Percentiles rank a stretch among this genome's conserved stretches.
Evolutionary conservation across 306 rosid species (phyloP).

Genomic region (Cicer chorassanicum): DNA sequence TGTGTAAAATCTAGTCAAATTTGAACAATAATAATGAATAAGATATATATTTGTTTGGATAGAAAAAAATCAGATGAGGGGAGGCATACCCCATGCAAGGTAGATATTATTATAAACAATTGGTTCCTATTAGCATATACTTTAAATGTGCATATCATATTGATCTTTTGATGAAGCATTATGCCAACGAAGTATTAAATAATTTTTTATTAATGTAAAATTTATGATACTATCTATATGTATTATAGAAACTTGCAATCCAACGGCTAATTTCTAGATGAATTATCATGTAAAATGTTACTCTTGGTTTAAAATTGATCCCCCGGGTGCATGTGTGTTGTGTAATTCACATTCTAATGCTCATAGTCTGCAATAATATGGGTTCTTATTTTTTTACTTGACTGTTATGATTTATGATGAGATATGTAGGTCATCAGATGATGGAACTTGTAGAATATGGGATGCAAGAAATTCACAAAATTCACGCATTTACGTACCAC

Average conservation of each 20-base stretch:
- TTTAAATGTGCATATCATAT: constrained; percentile 1
- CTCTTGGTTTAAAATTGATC: background rate
- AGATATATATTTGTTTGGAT: too few relatives aligned
- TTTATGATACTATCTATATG: background rate
- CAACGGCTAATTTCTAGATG: background rate
- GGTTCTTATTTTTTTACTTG: constrained; percentile 34
- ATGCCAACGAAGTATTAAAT: background rate
- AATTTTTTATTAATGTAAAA: background rate
- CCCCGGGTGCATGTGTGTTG: background rate
- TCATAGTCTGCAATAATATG: constrained; percentile 12
- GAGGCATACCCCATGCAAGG: too few relatives aligned
- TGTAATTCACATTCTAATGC: constrained; percentile 1
- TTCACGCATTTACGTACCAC: constrained; percentile 72
- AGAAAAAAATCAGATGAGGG: too few relatives aligned
- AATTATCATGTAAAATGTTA: constrained; percentile 4
- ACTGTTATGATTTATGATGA: constrained; percentile 33
- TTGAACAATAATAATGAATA: background rate
- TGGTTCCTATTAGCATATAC: background rate
- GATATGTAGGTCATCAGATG: constrained; percentile 77
- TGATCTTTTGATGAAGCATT: background rate
- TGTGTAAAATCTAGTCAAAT: background rate
- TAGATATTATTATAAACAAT: background rate
- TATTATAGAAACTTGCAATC: background rate
- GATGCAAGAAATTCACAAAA: constrained; percentile 78
- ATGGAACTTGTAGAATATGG: constrained; percentile 95